A percentile compares a stretch with the other conserved stretches of the same genome.
Evolutionary conservation across 1,284 basidiomycete genomes (phyloP).

Genomic region (Ustilago shanxiensis): DNA sequence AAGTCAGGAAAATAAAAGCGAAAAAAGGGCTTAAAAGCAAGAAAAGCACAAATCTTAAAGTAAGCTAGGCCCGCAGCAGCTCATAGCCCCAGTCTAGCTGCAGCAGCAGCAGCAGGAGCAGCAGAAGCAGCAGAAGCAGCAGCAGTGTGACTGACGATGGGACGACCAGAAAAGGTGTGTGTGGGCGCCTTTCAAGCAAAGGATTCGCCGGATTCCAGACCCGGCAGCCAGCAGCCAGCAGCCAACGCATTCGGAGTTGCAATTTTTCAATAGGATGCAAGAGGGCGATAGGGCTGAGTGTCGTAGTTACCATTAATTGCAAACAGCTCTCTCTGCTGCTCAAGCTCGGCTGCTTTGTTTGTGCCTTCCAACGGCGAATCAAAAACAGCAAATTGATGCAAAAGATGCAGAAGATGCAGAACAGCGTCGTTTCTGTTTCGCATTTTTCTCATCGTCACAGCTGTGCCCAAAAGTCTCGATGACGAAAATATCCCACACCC

Average conservation of each 20-base stretch:
- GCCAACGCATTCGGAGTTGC: background rate
- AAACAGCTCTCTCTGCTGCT: background rate
- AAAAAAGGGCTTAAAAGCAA: background rate
- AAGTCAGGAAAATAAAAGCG: constrained; percentile 5
- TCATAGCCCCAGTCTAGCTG: background rate
- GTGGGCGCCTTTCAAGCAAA: too few species aligned
- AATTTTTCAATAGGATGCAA: constrained; percentile 1
- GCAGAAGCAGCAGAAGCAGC: too few species aligned
- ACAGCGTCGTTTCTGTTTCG: background rate
- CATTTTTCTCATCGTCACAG: background rate
- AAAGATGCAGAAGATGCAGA: background rate
- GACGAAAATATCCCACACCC: constrained; percentile 8
- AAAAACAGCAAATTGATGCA: constrained; percentile 5
- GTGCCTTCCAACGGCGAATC: constrained; percentile 7
- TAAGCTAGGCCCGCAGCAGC: constrained; percentile 3
- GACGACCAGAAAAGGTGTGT: background rate
- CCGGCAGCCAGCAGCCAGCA: background rate
- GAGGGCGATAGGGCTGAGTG: background rate
- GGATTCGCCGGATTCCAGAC: constrained; percentile 6
- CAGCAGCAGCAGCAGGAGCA: too few species aligned
- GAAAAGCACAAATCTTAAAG: background rate
- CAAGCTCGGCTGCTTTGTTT: background rate
- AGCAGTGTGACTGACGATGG: background rate
- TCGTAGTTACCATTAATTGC: too few species aligned
- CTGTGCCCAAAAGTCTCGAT: constrained; percentile 14